phyloP scores from a whole-genome alignment of 768 basidiomycete species.

The Serendipita vermifera region DNA sequence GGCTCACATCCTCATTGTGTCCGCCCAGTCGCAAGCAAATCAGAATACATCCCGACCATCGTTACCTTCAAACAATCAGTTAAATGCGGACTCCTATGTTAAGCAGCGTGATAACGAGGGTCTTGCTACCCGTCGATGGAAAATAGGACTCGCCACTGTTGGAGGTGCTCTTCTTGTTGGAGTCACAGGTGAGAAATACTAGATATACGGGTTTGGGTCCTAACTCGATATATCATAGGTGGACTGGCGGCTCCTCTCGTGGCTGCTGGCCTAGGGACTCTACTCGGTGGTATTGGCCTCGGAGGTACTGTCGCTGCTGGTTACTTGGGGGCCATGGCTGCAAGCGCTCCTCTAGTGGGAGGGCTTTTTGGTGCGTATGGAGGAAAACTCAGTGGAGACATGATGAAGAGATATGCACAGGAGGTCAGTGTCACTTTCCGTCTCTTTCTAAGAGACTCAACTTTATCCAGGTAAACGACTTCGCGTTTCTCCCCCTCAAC shows the following conservation, averaged over 20 bases:
- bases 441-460: not conserved
- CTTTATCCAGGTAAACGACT: constrained; percentile 24
- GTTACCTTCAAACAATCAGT: not conserved
- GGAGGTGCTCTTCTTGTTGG: constrained; percentile 44
- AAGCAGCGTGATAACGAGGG: not conserved
- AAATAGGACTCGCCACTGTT: constrained; percentile 36
- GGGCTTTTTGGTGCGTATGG: constrained; percentile 47
- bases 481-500: constrained; percentile 37
- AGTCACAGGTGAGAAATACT: too few relatives aligned
- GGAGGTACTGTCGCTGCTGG: constrained; percentile 40
- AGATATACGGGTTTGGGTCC: too few relatives aligned
- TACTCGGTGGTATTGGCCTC: constrained; percentile 39
- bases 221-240: too few relatives aligned
- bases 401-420: constrained; percentile 38
- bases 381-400: constrained; percentile 34
- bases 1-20: not conserved
- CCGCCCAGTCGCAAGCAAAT: not conserved
- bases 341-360: constrained; percentile 44
- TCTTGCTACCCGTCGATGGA: not conserved
- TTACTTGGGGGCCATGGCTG: constrained; percentile 39
- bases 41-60: not conserved
- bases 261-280: constrained; percentile 37
- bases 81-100: not conserved
- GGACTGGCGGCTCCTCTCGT: constrained; percentile 46
- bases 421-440: too few relatives aligned